Evolutionary conservation across 192 early-diverging fungal species (phyloP).

Genomic region (Phycomyces blakesleeanus): DNA sequence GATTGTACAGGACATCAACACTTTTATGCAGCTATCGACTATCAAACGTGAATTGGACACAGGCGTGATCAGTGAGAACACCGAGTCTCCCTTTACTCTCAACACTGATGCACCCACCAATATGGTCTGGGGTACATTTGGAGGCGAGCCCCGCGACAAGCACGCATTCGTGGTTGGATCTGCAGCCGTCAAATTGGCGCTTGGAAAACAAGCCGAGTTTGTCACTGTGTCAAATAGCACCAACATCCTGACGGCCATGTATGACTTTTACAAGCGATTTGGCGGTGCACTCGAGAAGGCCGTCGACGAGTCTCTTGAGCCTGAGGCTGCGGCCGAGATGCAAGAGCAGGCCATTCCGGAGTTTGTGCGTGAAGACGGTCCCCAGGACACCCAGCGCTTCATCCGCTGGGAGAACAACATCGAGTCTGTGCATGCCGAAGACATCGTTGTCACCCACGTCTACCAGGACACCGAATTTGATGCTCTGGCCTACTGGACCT

Average conservation of each 20-base stretch:
- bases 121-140: slow-evolving; percentile 37
- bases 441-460: slow-evolving; percentile 38
- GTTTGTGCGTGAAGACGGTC: slow-evolving; percentile 29
- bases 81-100: slow-evolving; percentile 24
- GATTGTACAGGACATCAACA: slow-evolving; percentile 31
- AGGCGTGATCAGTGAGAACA: slow-evolving; percentile 15
- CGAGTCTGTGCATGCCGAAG: slow-evolving; percentile 33
- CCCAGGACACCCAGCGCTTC: slow-evolving; percentile 20
- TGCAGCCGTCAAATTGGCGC: slow-evolving; percentile 19
- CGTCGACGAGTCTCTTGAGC: slow-evolving; percentile 3
- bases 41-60: slow-evolving; percentile 21
- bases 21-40: slow-evolving; percentile 31
- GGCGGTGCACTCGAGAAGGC: background rate
- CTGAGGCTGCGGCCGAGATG: slow-evolving; percentile 16
- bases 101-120: slow-evolving; percentile 20
- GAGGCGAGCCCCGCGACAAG: slow-evolving; percentile 8
- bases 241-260: slow-evolving; percentile 1
- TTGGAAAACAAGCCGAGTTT: slow-evolving; percentile 22
- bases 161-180: slow-evolving; percentile 29
- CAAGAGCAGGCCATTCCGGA: slow-evolving; percentile 24
- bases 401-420: slow-evolving; percentile 45
- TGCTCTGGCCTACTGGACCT: slow-evolving; percentile 31
- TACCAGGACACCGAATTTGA: slow-evolving; percentile 46
- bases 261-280: background rate
- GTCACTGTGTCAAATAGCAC: background rate